These are phyloP conservation scores for Aspergillus sergii DNA, from an alignment of 2,329 filamentous ascomycete genomes.

Conservation along the genomic window DNA sequence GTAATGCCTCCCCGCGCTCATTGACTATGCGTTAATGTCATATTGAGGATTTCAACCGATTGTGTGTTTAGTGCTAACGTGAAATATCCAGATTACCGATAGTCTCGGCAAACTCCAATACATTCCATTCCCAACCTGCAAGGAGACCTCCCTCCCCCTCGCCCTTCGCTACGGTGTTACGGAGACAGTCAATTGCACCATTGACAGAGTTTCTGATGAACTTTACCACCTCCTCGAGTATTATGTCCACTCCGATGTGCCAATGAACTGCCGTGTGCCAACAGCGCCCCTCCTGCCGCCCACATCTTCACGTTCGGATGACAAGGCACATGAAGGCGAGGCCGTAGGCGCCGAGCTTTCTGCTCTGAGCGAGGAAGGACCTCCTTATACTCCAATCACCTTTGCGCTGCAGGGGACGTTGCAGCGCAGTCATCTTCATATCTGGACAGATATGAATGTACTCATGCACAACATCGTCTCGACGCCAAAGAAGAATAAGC, in stretches of 20 bases:
- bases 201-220: conserved; percentile 54
- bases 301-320: conserved; percentile 1
- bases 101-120: conserved; percentile 82
- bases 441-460: conserved; percentile 87
- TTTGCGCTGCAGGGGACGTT: conserved; percentile 88
- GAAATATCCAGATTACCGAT: conserved; percentile 65
- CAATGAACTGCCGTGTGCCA: conserved; percentile 86
- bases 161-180: conserved; percentile 80
- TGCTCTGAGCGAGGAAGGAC: conserved; percentile 30
- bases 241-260: conserved; percentile 96
- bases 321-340: conserved; percentile 33
- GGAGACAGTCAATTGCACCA: conserved; percentile 62
- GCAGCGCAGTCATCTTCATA: conserved; percentile 85
- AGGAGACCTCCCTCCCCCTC: conserved; percentile 80
- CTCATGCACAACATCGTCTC: conserved; percentile 65
- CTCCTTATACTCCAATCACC: conserved; percentile 70
- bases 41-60: background rate
- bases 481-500: conserved; percentile 26
- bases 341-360: conserved; percentile 48
- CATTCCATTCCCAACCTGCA: conserved; percentile 86
- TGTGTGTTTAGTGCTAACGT: background rate
- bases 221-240: conserved; percentile 68
- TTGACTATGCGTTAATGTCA: background rate
- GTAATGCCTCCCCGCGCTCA: conserved; percentile 17
- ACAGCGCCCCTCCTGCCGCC: conserved; percentile 63